Percentiles rank a stretch among this genome's conserved stretches.
Evolutionary conservation across 202 grass and related monocot genomes (phyloP).

Genomic region (Elaeis oleifera): DNA sequence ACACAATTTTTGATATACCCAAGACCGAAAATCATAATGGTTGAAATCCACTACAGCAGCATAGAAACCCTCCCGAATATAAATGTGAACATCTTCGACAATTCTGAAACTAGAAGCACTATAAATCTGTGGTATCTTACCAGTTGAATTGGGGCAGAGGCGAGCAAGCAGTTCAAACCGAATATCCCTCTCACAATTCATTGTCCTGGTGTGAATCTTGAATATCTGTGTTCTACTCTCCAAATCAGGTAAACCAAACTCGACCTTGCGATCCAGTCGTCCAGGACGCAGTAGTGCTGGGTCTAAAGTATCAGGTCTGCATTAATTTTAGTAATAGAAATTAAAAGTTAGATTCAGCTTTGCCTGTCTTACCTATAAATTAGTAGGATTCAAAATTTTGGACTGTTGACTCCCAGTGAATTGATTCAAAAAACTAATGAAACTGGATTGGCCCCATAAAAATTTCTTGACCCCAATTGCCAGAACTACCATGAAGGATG

Average conservation of each 20-base stretch:
- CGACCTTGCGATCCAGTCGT: slow-evolving; percentile 78
- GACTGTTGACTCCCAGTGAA: too few species aligned
- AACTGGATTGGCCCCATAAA: too few species aligned
- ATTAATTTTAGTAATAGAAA: not conserved
- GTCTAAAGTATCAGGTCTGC: slow-evolving; percentile 81
- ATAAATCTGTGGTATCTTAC: not conserved
- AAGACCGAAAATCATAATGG: too few species aligned
- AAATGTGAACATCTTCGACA: too few species aligned
- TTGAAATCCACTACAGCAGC: too few species aligned
- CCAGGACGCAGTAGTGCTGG: slow-evolving; percentile 77
- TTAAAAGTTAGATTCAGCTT: too few species aligned
- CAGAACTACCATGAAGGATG: too few species aligned
- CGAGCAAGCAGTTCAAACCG: slow-evolving; percentile 42
- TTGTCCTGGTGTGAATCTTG: slow-evolving; percentile 7
- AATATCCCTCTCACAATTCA: slow-evolving; percentile 33
- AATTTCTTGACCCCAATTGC: too few species aligned
- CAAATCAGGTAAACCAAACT: slow-evolving; percentile 81
- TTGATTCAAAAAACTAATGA: too few species aligned
- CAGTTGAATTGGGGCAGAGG: slow-evolving; percentile 4
- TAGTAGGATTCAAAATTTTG: not conserved
- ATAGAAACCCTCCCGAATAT: too few species aligned
- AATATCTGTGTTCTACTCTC: slow-evolving; percentile 29
- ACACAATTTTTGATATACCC: not conserved
- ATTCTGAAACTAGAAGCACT: too few species aligned
- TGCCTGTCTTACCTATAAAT: too few species aligned